Evolutionary conservation across 306 rosid genomes (phyloP), one percentile per base, ranked within the genome.

Genomic region (Pyrus pyrifolia): DNA sequence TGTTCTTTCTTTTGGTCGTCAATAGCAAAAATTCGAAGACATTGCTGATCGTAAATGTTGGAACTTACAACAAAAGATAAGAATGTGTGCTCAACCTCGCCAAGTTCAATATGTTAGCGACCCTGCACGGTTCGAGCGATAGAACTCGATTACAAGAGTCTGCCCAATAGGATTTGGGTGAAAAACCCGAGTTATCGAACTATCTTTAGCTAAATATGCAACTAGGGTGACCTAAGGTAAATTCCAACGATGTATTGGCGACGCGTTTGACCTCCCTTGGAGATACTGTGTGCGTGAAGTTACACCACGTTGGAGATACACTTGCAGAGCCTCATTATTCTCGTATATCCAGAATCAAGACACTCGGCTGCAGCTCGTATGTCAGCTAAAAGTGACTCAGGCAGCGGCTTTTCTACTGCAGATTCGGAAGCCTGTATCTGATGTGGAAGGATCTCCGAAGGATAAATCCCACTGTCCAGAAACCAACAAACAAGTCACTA

Each of bases 391-490:
- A 90, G 79, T 19, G 90, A 80, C 59, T 74, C 65, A 21, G 86
- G 81, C 58, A 73, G 74, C 21, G 84, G 23, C 60, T 79, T 83
- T 35, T 80, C 79, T 46, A 78, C 68, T 22, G 62, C 79, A 22
- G 55, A 30, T 53, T 53, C 49, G 38, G 80, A 70, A 80, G 77
- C 85, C 57, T 74, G 79, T 25, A 89, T 73, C 80, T 83, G 79
- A 79, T 70, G 84, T 21, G 93, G 97, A 88, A 95, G 80, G 74
- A 88, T 83, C 73, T 89, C 91, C 4, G 81, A 74, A 73, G 99
- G 97, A 81, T 95, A 95, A 46, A 72, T 83, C 49, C 96, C 97
- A 69, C 98, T 91, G 97, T 86, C 73, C 83, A 83, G 46, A 78
- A 76, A 60, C 72, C 80, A 60, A 72, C 64, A 81, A 78, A 79